Evolutionary conservation across 768 basidiomycete species (phyloP).

Genomic region (Trametes punicea): DNA sequence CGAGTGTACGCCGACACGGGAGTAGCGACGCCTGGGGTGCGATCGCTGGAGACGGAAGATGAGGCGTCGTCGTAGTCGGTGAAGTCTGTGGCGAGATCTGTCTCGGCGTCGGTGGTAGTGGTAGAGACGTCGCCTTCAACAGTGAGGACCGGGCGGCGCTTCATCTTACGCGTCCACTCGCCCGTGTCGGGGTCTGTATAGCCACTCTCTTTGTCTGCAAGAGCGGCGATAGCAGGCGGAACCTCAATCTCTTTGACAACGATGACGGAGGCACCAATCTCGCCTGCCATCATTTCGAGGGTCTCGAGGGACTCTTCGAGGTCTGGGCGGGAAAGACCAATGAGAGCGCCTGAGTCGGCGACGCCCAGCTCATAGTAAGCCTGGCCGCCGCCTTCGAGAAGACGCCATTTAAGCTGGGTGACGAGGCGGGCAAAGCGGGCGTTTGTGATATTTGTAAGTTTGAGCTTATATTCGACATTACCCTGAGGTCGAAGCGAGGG

Average conservation of each 20-base stretch:
- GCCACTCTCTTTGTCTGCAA: slow-evolving; percentile 34
- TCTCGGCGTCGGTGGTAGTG: slow-evolving; percentile 39
- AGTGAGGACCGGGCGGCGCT: slow-evolving; percentile 3
- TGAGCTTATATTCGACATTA: slow-evolving; percentile 93
- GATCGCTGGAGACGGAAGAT: slow-evolving; percentile 8
- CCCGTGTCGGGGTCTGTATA: slow-evolving; percentile 34
- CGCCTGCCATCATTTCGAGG: slow-evolving; percentile 90
- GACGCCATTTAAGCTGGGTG: slow-evolving; percentile 94
- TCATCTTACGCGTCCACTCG: slow-evolving; percentile 35
- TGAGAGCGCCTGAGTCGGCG: slow-evolving; percentile 81
- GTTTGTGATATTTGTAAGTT: slow-evolving; percentile 74
- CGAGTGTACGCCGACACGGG: neutral
- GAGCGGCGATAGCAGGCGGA: slow-evolving; percentile 44
- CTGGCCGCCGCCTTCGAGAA: slow-evolving; percentile 53
- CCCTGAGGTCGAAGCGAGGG: slow-evolving; percentile 43
- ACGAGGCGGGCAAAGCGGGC: slow-evolving; percentile 80
- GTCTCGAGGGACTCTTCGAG: slow-evolving; percentile 83
- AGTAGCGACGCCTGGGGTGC: slow-evolving; percentile 11
- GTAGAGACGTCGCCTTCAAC: slow-evolving; percentile 7
- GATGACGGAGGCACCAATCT: slow-evolving; percentile 89
- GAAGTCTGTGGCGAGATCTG: slow-evolving; percentile 36
- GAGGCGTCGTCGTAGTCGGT: slow-evolving; percentile 37
- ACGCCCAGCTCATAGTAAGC: slow-evolving; percentile 61
- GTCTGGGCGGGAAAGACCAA: slow-evolving; percentile 71
- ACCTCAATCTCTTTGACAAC: slow-evolving; percentile 88